Conservation (phyloP, 208 protist genomes). For the Entamoeba invadens region DNA sequence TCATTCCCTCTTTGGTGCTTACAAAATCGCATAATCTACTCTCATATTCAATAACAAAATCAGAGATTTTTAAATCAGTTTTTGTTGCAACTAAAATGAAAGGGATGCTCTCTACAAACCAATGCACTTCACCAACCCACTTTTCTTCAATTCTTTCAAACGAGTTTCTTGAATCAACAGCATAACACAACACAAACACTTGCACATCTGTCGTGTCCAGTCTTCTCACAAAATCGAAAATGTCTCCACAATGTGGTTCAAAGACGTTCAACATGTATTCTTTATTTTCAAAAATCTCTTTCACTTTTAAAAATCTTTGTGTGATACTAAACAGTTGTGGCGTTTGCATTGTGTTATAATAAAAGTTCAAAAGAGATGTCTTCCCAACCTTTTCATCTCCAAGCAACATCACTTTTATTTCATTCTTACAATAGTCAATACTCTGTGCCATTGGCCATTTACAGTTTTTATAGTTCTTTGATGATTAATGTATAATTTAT, state of each 20-base stretch:
- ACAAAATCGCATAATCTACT: too few relatives aligned
- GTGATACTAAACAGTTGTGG: conserved; percentile 8
- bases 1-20: too few relatives aligned
- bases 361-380: conserved; percentile 15
- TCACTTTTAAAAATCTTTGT: conserved; percentile 33
- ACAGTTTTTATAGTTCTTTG: too few relatives aligned
- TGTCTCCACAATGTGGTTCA: conserved; percentile 43
- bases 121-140: conserved; percentile 28
- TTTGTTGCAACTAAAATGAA: too few relatives aligned
- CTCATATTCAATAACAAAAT: too few relatives aligned
- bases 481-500: too few relatives aligned
- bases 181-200: conserved; percentile 61
- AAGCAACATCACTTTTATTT: conserved; percentile 19
- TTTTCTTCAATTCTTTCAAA: conserved; percentile 52
- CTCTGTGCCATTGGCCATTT: too few relatives aligned
- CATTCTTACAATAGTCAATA: too few relatives aligned
- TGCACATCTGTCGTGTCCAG: conserved; percentile 40
- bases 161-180: conserved; percentile 38
- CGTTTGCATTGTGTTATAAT: conserved; percentile 7
- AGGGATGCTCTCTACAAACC: too few relatives aligned
- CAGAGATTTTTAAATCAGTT: too few relatives aligned
- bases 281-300: conserved; percentile 10
- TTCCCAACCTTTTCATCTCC: conserved; percentile 27
- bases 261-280: conserved; percentile 13
- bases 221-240: conserved; percentile 44